These are phyloP conservation scores for Cordyceps javanica DNA, from an alignment of 2,329 filamentous ascomycete species.

Conservation along the genomic window DNA sequence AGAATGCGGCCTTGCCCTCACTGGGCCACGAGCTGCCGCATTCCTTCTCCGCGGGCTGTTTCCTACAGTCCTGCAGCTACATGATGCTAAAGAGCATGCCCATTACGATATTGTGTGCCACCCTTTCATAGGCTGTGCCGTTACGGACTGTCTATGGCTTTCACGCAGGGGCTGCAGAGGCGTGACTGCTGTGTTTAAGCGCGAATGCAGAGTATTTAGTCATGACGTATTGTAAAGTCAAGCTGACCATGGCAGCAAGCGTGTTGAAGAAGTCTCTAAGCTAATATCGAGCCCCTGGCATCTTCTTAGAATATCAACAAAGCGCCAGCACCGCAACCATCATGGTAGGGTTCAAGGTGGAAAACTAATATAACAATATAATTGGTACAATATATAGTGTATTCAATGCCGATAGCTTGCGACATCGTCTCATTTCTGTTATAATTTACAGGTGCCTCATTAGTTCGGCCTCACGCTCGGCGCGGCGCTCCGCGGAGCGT, in stretches of 20 bases:
- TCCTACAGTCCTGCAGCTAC: background rate
- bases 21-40: too few species aligned
- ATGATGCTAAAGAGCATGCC: background rate
- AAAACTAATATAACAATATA: slow-evolving; percentile 1
- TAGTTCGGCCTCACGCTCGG: slow-evolving; percentile 45
- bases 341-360: background rate
- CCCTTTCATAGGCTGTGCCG: background rate
- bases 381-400: slow-evolving; percentile 7
- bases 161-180: background rate
- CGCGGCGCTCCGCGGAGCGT: slow-evolving; percentile 71
- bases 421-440: background rate
- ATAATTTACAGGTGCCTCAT: slow-evolving; percentile 25
- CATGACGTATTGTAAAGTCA: background rate
- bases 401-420: background rate
- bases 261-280: too few species aligned
- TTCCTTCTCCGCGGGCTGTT: too few species aligned
- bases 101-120: background rate
- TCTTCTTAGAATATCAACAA: background rate
- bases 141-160: background rate
- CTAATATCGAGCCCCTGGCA: too few species aligned
- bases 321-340: background rate
- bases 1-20: background rate
- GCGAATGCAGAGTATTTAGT: background rate
- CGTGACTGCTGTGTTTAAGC: background rate
- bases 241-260: too few species aligned